These are phyloP conservation scores for Pochonia chlamydosporia DNA, from an alignment of 2,329 filamentous ascomycete species.

Conservation along the genomic window DNA sequence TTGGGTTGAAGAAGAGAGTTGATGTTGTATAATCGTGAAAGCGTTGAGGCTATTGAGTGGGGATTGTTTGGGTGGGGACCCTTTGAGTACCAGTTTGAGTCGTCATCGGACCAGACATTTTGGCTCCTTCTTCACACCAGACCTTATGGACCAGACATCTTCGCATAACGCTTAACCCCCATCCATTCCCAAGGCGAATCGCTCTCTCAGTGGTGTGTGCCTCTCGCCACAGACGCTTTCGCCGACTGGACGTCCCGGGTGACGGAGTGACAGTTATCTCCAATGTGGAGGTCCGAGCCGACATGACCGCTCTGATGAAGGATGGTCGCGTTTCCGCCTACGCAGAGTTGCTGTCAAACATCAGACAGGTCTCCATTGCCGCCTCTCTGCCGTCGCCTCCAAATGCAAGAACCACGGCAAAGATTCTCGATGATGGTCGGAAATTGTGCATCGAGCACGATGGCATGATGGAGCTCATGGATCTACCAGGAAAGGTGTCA, in stretches of 20 bases:
- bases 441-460: slow-evolving; percentile 44
- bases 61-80: neutral
- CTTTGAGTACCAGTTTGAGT: neutral
- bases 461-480: slow-evolving; percentile 26
- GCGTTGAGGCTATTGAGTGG: slow-evolving; percentile 3
- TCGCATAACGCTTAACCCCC: too few relatives aligned
- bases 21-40: neutral
- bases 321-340: slow-evolving; percentile 39
- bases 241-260: neutral
- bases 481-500: slow-evolving; percentile 38
- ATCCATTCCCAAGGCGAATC: too few relatives aligned
- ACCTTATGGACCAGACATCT: too few relatives aligned
- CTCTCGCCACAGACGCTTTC: neutral
- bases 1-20: neutral
- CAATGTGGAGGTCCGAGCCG: neutral
- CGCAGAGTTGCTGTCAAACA: slow-evolving; percentile 59
- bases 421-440: slow-evolving; percentile 38
- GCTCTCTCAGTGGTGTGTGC: neutral
- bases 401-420: slow-evolving; percentile 35
- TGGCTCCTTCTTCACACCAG: too few relatives aligned
- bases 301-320: slow-evolving; percentile 2
- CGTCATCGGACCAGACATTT: too few relatives aligned
- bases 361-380: slow-evolving; percentile 56
- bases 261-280: neutral
- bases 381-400: slow-evolving; percentile 41